Conservation (phyloP, 2,329 filamentous ascomycete genomes). For the Trichoderma sp. region DNA sequence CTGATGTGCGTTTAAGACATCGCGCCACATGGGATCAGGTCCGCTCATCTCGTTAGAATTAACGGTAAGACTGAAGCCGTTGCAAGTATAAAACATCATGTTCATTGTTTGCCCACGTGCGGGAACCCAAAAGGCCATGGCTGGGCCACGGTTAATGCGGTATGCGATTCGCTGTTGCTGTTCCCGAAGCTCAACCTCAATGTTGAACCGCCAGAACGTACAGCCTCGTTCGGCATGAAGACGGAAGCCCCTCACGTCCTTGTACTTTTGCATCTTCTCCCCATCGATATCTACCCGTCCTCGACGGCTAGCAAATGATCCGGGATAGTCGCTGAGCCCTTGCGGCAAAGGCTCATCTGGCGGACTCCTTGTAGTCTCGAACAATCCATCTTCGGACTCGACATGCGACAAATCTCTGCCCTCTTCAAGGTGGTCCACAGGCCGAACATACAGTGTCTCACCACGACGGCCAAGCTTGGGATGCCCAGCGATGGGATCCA, state of each 20-base stretch:
- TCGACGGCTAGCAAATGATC: slow-evolving; percentile 53
- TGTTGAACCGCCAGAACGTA: slow-evolving; percentile 96
- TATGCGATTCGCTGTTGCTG: slow-evolving; percentile 87
- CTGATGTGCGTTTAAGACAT: slow-evolving; percentile 90
- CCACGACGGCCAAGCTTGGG: slow-evolving; percentile 82
- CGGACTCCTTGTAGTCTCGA: slow-evolving; percentile 62
- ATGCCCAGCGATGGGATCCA: slow-evolving; percentile 85
- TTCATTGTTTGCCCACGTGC: slow-evolving; percentile 85
- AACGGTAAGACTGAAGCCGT: slow-evolving; percentile 83
- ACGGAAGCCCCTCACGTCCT: slow-evolving; percentile 76
- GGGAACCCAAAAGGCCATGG: slow-evolving; percentile 92
- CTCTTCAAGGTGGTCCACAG: slow-evolving; percentile 81
- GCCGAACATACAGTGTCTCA: slow-evolving; percentile 81
- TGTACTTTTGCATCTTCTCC: slow-evolving; percentile 76
- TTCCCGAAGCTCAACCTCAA: slow-evolving; percentile 81
- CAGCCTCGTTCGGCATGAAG: slow-evolving; percentile 81
- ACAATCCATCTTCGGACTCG: slow-evolving; percentile 80
- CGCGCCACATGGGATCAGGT: slow-evolving; percentile 94
- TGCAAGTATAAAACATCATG: slow-evolving; percentile 98
- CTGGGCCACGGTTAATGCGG: slow-evolving; percentile 87
- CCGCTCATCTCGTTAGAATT: slow-evolving; percentile 80
- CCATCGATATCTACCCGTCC: slow-evolving; percentile 63
- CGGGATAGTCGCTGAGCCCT: slow-evolving; percentile 47
- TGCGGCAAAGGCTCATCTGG: slow-evolving; percentile 44
- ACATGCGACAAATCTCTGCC: slow-evolving; percentile 72